Evolutionary conservation across 202 grass and related monocot species (phyloP).

Genomic region (Schoenoplectus triqueter): DNA sequence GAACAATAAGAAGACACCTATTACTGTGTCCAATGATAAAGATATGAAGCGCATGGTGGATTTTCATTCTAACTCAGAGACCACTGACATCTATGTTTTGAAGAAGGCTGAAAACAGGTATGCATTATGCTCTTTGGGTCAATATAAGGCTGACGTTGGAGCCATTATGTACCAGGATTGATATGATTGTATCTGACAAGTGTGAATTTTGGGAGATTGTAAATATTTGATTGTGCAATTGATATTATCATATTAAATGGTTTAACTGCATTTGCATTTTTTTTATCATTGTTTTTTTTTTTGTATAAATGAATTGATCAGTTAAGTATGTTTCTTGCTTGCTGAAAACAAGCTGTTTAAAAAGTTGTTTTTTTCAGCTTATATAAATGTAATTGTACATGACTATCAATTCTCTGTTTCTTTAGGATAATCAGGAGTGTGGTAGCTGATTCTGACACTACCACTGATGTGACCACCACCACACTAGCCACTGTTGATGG

Average conservation of each 20-base stretch:
- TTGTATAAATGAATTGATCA: conserved; percentile 35
- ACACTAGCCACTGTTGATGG: conserved; percentile 47
- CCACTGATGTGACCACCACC: conserved; percentile 45
- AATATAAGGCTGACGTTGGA: not conserved
- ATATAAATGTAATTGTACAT: not conserved
- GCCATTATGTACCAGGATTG: not conserved
- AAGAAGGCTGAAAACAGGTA: conserved; percentile 89
- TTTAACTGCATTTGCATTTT: not conserved
- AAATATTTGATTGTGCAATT: not conserved
- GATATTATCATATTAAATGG: not conserved
- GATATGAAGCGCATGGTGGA: conserved; percentile 88
- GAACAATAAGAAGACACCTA: conserved; percentile 81
- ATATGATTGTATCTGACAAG: not conserved
- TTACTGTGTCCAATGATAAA: conserved; percentile 97
- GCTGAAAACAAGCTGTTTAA: not conserved
- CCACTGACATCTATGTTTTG: conserved; percentile 84
- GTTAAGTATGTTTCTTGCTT: conserved; percentile 15
- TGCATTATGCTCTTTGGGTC: not conserved
- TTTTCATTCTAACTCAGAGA: conserved; percentile 87
- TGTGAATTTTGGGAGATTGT: not conserved
- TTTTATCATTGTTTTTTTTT: not conserved
- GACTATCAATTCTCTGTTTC: not conserved
- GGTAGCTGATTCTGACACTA: conserved; percentile 56
- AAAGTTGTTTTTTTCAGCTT: not conserved
- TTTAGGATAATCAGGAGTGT: conserved; percentile 63